Evolutionary conservation across 495 filamentous ascomycete species (phyloP).

Genomic region (Trichoderma erinaceum): DNA sequence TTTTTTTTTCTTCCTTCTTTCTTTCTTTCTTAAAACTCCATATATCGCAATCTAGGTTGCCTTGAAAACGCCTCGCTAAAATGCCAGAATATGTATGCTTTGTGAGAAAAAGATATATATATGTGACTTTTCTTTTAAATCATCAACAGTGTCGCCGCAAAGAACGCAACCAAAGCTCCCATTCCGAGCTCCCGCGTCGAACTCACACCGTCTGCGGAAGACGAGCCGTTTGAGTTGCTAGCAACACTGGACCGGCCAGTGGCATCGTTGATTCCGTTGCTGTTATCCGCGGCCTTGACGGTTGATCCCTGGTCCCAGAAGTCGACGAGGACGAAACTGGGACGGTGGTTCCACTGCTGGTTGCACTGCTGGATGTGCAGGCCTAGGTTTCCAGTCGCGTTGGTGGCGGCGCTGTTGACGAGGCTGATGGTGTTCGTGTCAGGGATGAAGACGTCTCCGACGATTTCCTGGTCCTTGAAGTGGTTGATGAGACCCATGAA

Average conservation of each 20-base stretch:
- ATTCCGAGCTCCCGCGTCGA: background rate
- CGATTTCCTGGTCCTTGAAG: slow-evolving; percentile 57
- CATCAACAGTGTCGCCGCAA: slow-evolving; percentile 25
- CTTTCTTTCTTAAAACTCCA: background rate
- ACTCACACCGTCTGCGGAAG: background rate
- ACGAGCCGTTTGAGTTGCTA: slow-evolving; percentile 4
- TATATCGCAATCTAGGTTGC: background rate
- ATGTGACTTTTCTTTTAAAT: slow-evolving; percentile 12
- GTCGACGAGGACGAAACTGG: slow-evolving; percentile 60
- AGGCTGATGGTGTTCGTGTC: slow-evolving; percentile 44
- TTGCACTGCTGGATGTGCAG: slow-evolving; percentile 49
- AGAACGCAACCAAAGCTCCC: slow-evolving; percentile 26
- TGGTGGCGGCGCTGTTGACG: slow-evolving; percentile 49
- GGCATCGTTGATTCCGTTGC: slow-evolving; percentile 48
- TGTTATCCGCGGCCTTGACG: slow-evolving; percentile 47
- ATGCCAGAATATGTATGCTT: background rate
- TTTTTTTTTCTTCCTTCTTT: background rate
- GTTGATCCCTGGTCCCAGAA: slow-evolving; percentile 59
- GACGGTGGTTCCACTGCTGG: slow-evolving; percentile 44
- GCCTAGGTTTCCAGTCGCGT: slow-evolving; percentile 49
- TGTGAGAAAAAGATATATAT: slow-evolving; percentile 11
- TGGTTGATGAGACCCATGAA: slow-evolving; percentile 64
- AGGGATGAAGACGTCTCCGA: slow-evolving; percentile 51
- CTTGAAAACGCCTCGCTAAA: slow-evolving; percentile 29
- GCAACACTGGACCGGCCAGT: background rate